Evolutionary conservation across 768 basidiomycete genomes (phyloP).

Genomic region (Suillus plorans): DNA sequence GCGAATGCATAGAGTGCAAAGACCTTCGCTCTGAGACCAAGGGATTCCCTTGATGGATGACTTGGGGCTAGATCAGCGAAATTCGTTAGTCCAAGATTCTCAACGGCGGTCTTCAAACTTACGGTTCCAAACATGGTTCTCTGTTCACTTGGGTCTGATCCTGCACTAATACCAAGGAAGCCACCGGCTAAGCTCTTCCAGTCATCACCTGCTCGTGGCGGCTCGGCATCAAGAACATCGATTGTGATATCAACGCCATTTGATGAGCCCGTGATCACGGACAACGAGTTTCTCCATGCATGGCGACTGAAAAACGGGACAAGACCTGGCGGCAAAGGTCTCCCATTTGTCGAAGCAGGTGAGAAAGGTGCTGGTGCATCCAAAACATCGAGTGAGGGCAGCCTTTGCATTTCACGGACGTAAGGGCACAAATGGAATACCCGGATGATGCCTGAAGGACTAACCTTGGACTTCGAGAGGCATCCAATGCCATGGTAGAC

Average conservation of each 20-base stretch:
- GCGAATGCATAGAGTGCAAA: conserved; percentile 61
- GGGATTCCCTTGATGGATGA: conserved; percentile 40
- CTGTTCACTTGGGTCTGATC: conserved; percentile 31
- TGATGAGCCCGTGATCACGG: conserved; percentile 31
- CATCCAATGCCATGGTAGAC: no score
- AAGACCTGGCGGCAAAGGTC: conserved; percentile 39
- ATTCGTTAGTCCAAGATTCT: conserved; percentile 15
- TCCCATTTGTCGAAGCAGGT: conserved; percentile 33
- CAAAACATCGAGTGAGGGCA: conserved; percentile 38
- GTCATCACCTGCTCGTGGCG: conserved; percentile 58
- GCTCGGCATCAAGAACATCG: conserved; percentile 69
- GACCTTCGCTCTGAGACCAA: conserved; percentile 63
- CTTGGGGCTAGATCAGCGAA: conserved; percentile 36
- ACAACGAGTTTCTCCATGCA: conserved; percentile 37
- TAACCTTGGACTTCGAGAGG: no score
- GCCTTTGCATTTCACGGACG: no score
- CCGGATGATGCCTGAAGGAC: no score
- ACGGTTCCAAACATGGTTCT: conserved; percentile 66
- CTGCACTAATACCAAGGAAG: conserved; percentile 16
- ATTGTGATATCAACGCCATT: conserved; percentile 39
- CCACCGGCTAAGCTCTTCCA: conserved; percentile 58
- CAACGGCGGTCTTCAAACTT: conserved; percentile 27
- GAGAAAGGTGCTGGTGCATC: conserved; percentile 60
- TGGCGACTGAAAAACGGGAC: conserved; percentile 24
- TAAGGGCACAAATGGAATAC: no score